Evolutionary conservation across 176 grass and related monocot species (phyloP).

Genomic region (Eragrostis curvula): DNA sequence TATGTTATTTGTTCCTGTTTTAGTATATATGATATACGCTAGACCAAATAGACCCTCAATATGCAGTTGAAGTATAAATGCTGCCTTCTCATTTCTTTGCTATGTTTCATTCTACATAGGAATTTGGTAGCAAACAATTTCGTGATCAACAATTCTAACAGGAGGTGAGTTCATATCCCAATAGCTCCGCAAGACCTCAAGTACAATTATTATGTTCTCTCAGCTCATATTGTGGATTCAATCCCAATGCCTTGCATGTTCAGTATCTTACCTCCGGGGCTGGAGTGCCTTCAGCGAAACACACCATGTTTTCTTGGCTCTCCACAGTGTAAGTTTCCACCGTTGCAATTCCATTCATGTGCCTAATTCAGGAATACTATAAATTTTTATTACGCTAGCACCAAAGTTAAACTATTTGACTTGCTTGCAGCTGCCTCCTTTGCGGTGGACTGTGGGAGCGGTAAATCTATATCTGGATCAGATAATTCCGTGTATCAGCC

Average conservation of each 20-base stretch:
- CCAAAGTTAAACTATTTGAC: conserved; percentile 18
- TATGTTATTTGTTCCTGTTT: not conserved
- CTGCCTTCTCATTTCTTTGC: not conserved
- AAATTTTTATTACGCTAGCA: not conserved
- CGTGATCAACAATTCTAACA: conserved; percentile 46
- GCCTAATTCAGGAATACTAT: conserved; percentile 5
- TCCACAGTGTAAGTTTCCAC: conserved; percentile 61
- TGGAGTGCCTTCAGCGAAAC: conserved; percentile 71
- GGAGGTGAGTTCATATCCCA: conserved; percentile 49
- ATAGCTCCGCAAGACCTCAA: not conserved
- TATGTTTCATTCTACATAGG: conserved; percentile 45
- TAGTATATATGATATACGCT: not conserved
- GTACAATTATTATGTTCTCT: not conserved
- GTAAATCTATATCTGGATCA: conserved; percentile 49
- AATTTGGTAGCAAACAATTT: conserved; percentile 94
- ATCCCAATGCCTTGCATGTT: not conserved
- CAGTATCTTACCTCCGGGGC: conserved; percentile 57
- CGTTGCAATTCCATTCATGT: not conserved
- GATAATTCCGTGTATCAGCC: conserved; percentile 58
- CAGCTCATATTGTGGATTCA: conserved; percentile 1
- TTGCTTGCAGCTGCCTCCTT: conserved; percentile 64
- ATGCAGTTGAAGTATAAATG: not conserved
- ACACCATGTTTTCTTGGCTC: conserved; percentile 67
- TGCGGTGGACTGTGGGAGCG: conserved; percentile 70
- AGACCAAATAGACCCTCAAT: not conserved